Percentiles rank a stretch among this genome's conserved stretches.
Conservation (phyloP, 306 rosid species). For the Dicorynia guianensis region DNA sequence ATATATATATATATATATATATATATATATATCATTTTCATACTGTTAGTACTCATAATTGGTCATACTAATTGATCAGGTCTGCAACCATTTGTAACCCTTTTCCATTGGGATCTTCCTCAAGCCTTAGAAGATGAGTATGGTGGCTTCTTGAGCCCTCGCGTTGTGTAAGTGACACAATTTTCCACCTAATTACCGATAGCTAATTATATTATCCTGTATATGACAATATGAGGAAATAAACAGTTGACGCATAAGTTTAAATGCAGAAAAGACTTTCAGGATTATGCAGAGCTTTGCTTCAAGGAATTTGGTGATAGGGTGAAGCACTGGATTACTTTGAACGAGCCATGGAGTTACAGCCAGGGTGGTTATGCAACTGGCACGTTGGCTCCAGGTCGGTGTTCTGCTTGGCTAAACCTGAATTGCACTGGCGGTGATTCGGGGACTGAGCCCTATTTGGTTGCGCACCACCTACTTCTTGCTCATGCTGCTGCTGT, state of each 20-base stretch:
- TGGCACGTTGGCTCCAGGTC: constrained; percentile 45
- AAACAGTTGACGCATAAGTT: too few species aligned
- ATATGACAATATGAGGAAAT: too few species aligned
- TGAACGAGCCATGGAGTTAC: constrained; percentile 50
- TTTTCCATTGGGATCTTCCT: constrained; percentile 76
- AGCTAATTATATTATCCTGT: too few species aligned
- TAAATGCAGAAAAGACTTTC: constrained; percentile 38
- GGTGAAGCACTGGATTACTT: constrained; percentile 53
- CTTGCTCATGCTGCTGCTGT: constrained; percentile 64
- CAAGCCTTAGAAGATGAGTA: constrained; percentile 64
- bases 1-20: too few species aligned
- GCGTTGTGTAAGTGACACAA: constrained; percentile 39
- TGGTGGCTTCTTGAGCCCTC: constrained; percentile 55
- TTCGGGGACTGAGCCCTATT: constrained; percentile 55
- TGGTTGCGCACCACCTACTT: constrained; percentile 51
- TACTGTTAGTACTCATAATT: neutral
- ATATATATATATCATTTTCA: neutral
- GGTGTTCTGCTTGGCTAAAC: constrained; percentile 51
- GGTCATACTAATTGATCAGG: constrained; percentile 30
- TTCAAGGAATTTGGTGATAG: constrained; percentile 50
- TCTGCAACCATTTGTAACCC: constrained; percentile 59
- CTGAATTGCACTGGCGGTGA: constrained; percentile 54
- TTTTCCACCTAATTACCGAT: too few species aligned
- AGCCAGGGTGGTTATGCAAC: constrained; percentile 43
- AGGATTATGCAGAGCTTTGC: constrained; percentile 46